Conservation (phyloP, 2,329 filamentous ascomycete genomes). For the Cytospora paraplurivora region DNA sequence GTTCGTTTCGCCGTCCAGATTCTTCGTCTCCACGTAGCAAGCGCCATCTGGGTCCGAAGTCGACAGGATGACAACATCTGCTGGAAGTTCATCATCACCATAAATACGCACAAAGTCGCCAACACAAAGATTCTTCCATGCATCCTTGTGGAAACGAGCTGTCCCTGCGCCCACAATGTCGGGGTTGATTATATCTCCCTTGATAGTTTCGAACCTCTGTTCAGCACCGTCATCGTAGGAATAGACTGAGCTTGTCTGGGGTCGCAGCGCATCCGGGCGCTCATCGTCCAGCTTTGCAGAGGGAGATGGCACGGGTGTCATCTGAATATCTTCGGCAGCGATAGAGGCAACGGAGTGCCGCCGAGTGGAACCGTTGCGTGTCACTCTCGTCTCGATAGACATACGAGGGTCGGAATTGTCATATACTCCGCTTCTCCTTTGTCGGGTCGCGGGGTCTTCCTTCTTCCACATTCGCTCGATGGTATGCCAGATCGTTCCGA, state of each 20-base stretch:
- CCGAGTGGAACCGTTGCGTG: slow-evolving; percentile 53
- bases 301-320: slow-evolving; percentile 92
- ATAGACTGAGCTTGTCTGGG: slow-evolving; percentile 35
- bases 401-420: slow-evolving; percentile 60
- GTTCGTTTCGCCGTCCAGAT: slow-evolving; percentile 96
- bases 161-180: slow-evolving; percentile 65
- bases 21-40: slow-evolving; percentile 98
- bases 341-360: slow-evolving; percentile 53
- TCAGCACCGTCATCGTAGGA: slow-evolving; percentile 40
- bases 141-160: slow-evolving; percentile 87
- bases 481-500: slow-evolving; percentile 55
- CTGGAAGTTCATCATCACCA: slow-evolving; percentile 92
- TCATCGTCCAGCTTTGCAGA: slow-evolving; percentile 50
- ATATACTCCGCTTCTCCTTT: slow-evolving; percentile 50
- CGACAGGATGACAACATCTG: slow-evolving; percentile 87
- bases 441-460: slow-evolving; percentile 51
- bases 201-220: slow-evolving; percentile 47
- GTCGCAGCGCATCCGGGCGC: slow-evolving; percentile 36
- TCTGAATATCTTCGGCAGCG: slow-evolving; percentile 76
- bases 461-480: slow-evolving; percentile 52
- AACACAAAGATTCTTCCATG: slow-evolving; percentile 93
- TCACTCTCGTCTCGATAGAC: slow-evolving; percentile 66
- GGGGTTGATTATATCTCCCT: slow-evolving; percentile 70
- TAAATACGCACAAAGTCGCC: slow-evolving; percentile 97
- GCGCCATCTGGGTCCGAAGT: slow-evolving; percentile 93